Evolutionary conservation across 805 yeast species (phyloP).

Genomic region (Cyberlindnera veronae): DNA sequence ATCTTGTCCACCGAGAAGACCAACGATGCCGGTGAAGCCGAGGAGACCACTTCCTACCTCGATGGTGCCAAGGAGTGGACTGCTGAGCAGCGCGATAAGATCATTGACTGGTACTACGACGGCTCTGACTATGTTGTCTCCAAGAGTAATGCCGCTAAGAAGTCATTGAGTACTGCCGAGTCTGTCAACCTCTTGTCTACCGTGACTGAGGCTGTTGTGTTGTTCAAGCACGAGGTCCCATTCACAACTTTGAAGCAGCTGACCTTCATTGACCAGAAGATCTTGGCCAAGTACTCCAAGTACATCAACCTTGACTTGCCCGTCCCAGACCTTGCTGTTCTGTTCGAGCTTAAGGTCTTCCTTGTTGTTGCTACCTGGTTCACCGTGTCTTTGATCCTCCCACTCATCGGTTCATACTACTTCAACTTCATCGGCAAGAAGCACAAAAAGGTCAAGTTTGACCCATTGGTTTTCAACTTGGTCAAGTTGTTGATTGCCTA

Average conservation of each 20-base stretch:
- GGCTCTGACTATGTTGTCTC: conserved; percentile 6
- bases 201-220: conserved; percentile 18
- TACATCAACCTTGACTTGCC: conserved; percentile 13
- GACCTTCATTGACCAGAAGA: conserved; percentile 21
- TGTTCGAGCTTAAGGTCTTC: conserved; percentile 22
- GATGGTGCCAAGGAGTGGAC: conserved; percentile 23
- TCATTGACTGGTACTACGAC: conserved; percentile 22
- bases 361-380: conserved; percentile 26
- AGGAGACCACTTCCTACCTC: conserved; percentile 8
- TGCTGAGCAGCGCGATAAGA: conserved; percentile 21
- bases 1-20: conserved; percentile 3
- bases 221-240: conserved; percentile 21
- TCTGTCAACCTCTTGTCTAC: conserved; percentile 23
- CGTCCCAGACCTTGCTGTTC: conserved; percentile 20
- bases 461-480: conserved; percentile 53
- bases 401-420: conserved; percentile 27
- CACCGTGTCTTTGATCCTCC: conserved; percentile 20
- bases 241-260: conserved; percentile 16
- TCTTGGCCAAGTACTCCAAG: conserved; percentile 18
- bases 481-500: conserved; percentile 42
- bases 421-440: conserved; percentile 29
- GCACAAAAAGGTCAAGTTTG: conserved; percentile 38
- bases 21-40: conserved; percentile 25
- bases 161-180: conserved; percentile 27
- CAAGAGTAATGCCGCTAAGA: conserved; percentile 18